Base-by-base conservation (phyloP, 331 rosid genomes). In the Stylosanthes scabra region DNA sequence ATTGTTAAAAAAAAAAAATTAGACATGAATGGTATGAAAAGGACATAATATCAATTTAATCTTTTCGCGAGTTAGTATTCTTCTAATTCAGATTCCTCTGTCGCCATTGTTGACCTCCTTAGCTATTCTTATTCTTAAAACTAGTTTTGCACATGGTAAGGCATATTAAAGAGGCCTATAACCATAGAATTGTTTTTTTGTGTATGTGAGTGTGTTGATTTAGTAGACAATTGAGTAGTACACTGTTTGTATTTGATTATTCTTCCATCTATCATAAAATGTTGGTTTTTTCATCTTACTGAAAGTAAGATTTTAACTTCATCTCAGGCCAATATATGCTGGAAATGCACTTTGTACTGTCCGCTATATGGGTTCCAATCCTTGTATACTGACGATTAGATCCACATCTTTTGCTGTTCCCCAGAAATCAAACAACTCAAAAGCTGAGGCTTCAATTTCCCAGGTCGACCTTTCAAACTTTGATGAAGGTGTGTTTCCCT, bases 391-490 rank as follows among this genome's bases (percentile, higher is more conserved):
- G 84, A 91, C 96, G 13, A 75, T 93, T 72, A 77, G 98, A 83
- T 80, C 97, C 54, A 93, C 96, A 63, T 93, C 98, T 39, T 93
- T 91, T 80, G 89, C 93, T 0, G 85, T 82, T 42, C 25, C 83
- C 50, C 70, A 77, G 31, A 68, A 72, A 58, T 59, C 80, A 29
- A 86, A 68, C 58, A 88, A 87, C 60, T 74, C 88, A 67, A 81
- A 86, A 80, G 79, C 88, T 68, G 83, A 85, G 79, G 91, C 87
- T 76, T 71, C 91, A 27, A 88, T 94, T 68, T 85, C 95, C 70
- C 87, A 89, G 87, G 93, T 94, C 78, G 95, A 94, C 83, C 97
- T 91, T 88, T 94, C 97, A 88, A 84, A 90, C 78, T 83, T 91
- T 63, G 82, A 66, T 65, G 93, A 86, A 86, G 99, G 99, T 94